Conservation (phyloP, 495 filamentous ascomycete genomes). For the Aspergillus funiculosus region DNA sequence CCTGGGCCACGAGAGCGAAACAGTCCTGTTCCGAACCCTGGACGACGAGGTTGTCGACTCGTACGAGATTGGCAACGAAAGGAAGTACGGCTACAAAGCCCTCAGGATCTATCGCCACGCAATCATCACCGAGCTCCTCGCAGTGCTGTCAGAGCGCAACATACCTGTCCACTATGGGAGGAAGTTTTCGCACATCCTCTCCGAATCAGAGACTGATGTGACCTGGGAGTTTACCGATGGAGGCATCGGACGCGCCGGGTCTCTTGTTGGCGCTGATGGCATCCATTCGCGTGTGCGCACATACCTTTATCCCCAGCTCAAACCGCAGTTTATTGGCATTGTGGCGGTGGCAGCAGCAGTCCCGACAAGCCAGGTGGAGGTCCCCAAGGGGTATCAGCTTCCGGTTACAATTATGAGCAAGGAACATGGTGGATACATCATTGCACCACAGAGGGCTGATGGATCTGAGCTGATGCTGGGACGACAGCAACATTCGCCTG, state of each 20-base stretch:
- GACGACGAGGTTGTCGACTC: conserved; percentile 32
- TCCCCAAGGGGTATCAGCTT: conserved; percentile 27
- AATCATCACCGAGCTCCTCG: conserved; percentile 35
- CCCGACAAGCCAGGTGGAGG: conserved; percentile 19
- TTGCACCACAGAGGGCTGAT: conserved; percentile 41
- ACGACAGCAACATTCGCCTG: conserved; percentile 27
- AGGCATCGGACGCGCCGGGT: conserved; percentile 21
- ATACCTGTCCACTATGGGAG: conserved; percentile 38
- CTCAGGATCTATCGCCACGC: conserved; percentile 45
- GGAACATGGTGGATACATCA: conserved; percentile 39
- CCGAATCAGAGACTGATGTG: conserved; percentile 30
- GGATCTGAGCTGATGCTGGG: conserved; percentile 43
- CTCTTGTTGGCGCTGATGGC: conserved; percentile 46
- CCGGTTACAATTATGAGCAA: conserved; percentile 39
- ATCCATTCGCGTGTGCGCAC: conserved; percentile 44
- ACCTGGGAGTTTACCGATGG: conserved; percentile 40
- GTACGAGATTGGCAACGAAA: conserved; percentile 40
- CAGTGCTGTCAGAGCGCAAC: conserved; percentile 25
- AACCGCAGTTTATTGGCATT: conserved; percentile 25
- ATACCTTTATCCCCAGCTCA: conserved; percentile 28
- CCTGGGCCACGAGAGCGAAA: conserved; percentile 33
- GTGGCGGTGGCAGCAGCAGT: conserved; percentile 29
- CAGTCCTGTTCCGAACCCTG: conserved; percentile 35
- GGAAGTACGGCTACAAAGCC: conserved; percentile 40
- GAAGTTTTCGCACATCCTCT: conserved; percentile 35